A percentile compares a stretch with the other conserved stretches of the same genome.
phyloP scores from a whole-genome alignment of 2,329 filamentous ascomycete genomes.

The Chaetomiaceae sp. region DNA sequence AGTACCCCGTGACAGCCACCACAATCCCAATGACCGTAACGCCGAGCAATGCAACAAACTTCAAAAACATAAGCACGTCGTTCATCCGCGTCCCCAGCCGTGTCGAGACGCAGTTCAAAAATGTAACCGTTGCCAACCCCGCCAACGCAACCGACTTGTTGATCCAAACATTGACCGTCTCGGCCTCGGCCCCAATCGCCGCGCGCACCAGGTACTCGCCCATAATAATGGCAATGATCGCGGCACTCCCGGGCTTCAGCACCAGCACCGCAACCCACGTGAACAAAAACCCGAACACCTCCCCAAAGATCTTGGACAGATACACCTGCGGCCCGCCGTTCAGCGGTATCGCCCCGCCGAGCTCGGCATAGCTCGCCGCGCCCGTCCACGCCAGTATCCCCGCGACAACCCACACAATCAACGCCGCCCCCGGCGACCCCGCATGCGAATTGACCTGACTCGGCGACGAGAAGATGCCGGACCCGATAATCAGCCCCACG shows the following conservation, averaged over 20 bases:
- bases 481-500: conserved; percentile 90
- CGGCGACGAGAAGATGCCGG: conserved; percentile 92
- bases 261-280: conserved; percentile 95
- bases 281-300: conserved; percentile 88
- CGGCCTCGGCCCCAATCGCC: conserved; percentile 78
- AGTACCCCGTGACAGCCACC: conserved; percentile 80
- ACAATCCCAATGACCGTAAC: conserved; percentile 86
- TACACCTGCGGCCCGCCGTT: conserved; percentile 95
- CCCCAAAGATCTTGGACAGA: conserved; percentile 91
- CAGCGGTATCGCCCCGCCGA: conserved; percentile 90
- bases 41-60: conserved; percentile 83
- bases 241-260: conserved; percentile 85
- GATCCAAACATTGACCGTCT: conserved; percentile 77
- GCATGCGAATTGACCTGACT: conserved; percentile 89
- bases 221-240: conserved; percentile 96
- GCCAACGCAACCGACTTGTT: conserved; percentile 81
- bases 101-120: conserved; percentile 88
- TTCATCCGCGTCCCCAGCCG: conserved; percentile 81
- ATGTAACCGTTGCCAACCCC: conserved; percentile 71
- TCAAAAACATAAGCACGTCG: conserved; percentile 94
- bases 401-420: conserved; percentile 88
- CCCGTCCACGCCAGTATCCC: conserved; percentile 96
- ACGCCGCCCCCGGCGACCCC: conserved; percentile 81
- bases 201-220: conserved; percentile 94
- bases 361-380: conserved; percentile 88